Evolutionary conservation across 2,329 filamentous ascomycete species (phyloP).

Genomic region (Cladosporium phlei): DNA sequence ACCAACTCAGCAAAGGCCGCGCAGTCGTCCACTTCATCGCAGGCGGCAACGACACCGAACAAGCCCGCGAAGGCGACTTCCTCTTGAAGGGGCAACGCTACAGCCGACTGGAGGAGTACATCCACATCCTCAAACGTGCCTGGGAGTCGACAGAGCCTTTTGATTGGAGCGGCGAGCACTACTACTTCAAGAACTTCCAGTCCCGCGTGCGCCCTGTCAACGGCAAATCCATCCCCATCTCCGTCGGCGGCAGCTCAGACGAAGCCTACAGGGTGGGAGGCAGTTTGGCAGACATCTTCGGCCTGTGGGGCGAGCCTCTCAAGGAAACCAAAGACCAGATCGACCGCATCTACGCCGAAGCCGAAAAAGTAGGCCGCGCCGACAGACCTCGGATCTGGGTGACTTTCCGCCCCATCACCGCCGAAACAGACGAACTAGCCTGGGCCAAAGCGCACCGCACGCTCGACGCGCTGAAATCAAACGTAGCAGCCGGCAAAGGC

Average conservation of each 20-base stretch:
- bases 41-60: conserved; percentile 56
- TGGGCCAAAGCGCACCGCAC: conserved; percentile 58
- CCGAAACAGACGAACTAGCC: conserved; percentile 58
- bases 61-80: conserved; percentile 58
- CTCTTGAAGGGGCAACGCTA: conserved; percentile 55
- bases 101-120: conserved; percentile 56
- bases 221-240: conserved; percentile 53
- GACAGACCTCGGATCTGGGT: conserved; percentile 60
- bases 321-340: conserved; percentile 62
- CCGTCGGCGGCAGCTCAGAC: conserved; percentile 55
- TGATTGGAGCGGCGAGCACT: conserved; percentile 58
- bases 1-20: conserved; percentile 54
- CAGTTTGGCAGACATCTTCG: conserved; percentile 57
- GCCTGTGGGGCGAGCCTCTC: conserved; percentile 59
- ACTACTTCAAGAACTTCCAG: conserved; percentile 55
- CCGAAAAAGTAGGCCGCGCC: conserved; percentile 48
- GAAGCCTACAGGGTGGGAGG: conserved; percentile 58
- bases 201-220: conserved; percentile 52
- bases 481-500: conserved; percentile 29
- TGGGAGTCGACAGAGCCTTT: conserved; percentile 56
- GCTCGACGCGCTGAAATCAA: conserved; percentile 47
- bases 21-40: conserved; percentile 61
- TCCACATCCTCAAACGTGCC: conserved; percentile 55
- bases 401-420: conserved; percentile 58
- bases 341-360: conserved; percentile 55